These are phyloP conservation scores for Petunia secreta DNA, from an alignment of 257 asterid species.

Conservation along the genomic window DNA sequence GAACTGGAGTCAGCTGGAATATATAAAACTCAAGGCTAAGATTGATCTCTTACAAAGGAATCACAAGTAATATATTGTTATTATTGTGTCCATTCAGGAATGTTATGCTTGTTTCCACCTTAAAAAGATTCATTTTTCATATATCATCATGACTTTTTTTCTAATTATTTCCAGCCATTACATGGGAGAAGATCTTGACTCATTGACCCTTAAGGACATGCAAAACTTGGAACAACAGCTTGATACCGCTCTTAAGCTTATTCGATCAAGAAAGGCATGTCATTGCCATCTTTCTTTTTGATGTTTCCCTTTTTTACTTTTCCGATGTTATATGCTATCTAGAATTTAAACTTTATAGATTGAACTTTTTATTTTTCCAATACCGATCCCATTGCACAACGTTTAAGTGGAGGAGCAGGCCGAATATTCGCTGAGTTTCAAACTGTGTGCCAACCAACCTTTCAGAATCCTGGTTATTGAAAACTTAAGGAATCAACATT, in stretches of 20 bases:
- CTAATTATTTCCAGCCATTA: slow-evolving; percentile 35
- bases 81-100: neutral
- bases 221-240: slow-evolving; percentile 59
- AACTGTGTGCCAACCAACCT: too few relatives aligned
- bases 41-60: slow-evolving; percentile 49
- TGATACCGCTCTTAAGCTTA: slow-evolving; percentile 48
- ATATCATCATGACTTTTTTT: neutral
- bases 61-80: slow-evolving; percentile 19
- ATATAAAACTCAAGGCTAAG: slow-evolving; percentile 42
- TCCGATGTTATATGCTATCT: too few relatives aligned
- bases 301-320: neutral
- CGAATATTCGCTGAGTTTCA: too few relatives aligned
- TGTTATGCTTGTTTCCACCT: neutral
- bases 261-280: slow-evolving; percentile 46
- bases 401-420: too few relatives aligned
- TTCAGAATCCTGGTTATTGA: too few relatives aligned
- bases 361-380: too few relatives aligned
- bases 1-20: slow-evolving; percentile 20
- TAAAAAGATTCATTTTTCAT: neutral
- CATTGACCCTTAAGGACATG: slow-evolving; percentile 43
- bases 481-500: too few relatives aligned
- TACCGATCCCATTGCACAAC: too few relatives aligned
- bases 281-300: too few relatives aligned
- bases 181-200: slow-evolving; percentile 54
- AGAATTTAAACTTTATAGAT: too few relatives aligned